Evolutionary conservation across 2,329 filamentous ascomycete species (phyloP).

Genomic region (Hymenoscyphus fraxineus): DNA sequence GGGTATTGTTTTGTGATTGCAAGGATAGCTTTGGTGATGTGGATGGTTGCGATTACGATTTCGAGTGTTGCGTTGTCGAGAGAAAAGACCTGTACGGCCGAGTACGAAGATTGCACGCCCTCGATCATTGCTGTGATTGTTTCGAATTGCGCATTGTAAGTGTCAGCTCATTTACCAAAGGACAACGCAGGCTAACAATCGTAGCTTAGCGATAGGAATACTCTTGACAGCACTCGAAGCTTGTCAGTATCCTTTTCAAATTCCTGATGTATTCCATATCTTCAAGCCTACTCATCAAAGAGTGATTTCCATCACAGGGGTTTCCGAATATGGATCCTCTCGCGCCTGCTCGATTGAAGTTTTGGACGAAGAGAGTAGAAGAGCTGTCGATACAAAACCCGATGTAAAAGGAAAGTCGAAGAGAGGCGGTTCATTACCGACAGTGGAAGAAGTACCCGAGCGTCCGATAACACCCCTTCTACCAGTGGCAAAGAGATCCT

Average conservation of each 20-base stretch:
- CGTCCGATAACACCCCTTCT: slow-evolving; percentile 17
- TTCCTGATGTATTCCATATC: slow-evolving; percentile 11
- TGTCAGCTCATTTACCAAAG: neutral
- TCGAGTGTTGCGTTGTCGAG: slow-evolving; percentile 21
- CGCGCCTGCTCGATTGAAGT: slow-evolving; percentile 16
- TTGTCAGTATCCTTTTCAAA: slow-evolving; percentile 28
- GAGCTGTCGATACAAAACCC: slow-evolving; percentile 5
- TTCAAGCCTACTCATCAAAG: slow-evolving; percentile 16
- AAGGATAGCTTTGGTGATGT: slow-evolving; percentile 22
- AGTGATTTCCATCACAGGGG: slow-evolving; percentile 18
- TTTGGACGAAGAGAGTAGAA: slow-evolving; percentile 10
- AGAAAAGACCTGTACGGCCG: slow-evolving; percentile 15
- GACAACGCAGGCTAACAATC: slow-evolving; percentile 1
- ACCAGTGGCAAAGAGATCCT: slow-evolving; percentile 10
- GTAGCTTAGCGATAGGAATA: slow-evolving; percentile 24
- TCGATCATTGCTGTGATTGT: slow-evolving; percentile 23
- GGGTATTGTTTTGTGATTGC: slow-evolving; percentile 28
- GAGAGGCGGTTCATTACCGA: slow-evolving; percentile 12
- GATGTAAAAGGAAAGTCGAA: slow-evolving; percentile 21
- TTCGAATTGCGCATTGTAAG: slow-evolving; percentile 25
- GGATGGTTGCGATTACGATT: slow-evolving; percentile 24
- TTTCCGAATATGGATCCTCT: slow-evolving; percentile 23
- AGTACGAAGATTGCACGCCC: slow-evolving; percentile 15
- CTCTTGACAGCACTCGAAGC: slow-evolving; percentile 29
- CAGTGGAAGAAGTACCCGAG: slow-evolving; percentile 13